These are phyloP conservation scores for Ceratopteris richardii DNA, from an alignment of 75 land plant genomes.

Conservation along the genomic window DNA sequence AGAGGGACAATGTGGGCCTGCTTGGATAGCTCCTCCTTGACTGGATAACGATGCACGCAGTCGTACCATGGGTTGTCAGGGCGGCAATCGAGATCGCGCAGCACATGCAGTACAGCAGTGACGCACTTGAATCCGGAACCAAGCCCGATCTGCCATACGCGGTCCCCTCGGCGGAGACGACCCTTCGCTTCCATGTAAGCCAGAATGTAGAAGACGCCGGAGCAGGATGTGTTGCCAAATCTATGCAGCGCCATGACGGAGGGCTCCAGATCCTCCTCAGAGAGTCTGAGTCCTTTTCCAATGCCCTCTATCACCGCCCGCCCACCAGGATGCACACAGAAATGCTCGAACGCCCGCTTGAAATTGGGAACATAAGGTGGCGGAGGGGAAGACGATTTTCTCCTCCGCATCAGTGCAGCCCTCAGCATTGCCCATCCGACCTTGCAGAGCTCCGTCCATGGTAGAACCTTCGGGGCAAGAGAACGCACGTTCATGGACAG, in stretches of 20 bases:
- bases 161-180: conserved; percentile 39
- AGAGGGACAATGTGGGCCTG: neutral
- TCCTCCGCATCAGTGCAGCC: neutral
- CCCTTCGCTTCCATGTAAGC: conserved; percentile 57
- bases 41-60: conserved; percentile 40
- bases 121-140: conserved; percentile 38
- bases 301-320: conserved; percentile 45
- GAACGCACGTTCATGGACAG: conserved; percentile 31
- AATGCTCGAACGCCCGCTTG: conserved; percentile 49
- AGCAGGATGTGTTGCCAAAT: conserved; percentile 63
- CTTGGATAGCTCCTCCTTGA: conserved; percentile 2
- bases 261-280: conserved; percentile 42
- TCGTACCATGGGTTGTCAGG: conserved; percentile 37
- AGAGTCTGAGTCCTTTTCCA: conserved; percentile 24
- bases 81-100: neutral
- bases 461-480: conserved; percentile 39
- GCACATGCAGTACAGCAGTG: conserved; percentile 29
- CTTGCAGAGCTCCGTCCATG: conserved; percentile 28
- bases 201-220: conserved; percentile 49
- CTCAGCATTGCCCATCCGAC: conserved; percentile 9
- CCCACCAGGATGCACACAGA: conserved; percentile 49
- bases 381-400: no score
- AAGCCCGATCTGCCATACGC: conserved; percentile 27
- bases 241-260: conserved; percentile 52
- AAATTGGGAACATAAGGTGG: conserved; percentile 40